phyloP scores from a whole-genome alignment of 2,329 filamentous ascomycete genomes.

The Purpureocillium lavendulum region DNA sequence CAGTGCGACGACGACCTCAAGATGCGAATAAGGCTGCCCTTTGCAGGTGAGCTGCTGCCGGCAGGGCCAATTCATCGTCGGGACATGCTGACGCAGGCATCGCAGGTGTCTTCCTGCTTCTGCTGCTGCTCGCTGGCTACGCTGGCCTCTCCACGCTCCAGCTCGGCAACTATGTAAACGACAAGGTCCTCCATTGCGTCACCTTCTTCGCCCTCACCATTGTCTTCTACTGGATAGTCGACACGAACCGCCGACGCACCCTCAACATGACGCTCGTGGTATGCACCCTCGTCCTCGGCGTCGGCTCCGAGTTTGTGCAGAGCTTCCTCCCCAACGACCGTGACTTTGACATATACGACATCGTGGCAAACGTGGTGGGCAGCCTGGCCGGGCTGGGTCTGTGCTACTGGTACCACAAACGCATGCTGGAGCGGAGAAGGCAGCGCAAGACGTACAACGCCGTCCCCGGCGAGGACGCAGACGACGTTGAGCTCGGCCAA shows the following conservation, averaged over 20 bases:
- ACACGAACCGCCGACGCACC: conserved; percentile 77
- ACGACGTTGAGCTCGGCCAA: conserved; percentile 72
- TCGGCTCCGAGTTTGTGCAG: conserved; percentile 72
- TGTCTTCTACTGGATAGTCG: conserved; percentile 93
- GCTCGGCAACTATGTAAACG: conserved; percentile 57
- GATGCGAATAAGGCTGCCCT: conserved; percentile 83
- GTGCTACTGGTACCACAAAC: conserved; percentile 87
- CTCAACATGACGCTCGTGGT: conserved; percentile 75
- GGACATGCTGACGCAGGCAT: neutral
- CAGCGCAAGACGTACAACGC: conserved; percentile 63
- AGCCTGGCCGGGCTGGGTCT: conserved; percentile 63
- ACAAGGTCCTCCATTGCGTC: conserved; percentile 80
- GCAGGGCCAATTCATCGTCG: conserved; percentile 2
- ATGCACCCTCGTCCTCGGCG: conserved; percentile 63
- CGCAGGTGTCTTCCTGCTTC: conserved; percentile 57
- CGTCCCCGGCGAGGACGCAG: conserved; percentile 55
- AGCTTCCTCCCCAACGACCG: conserved; percentile 66
- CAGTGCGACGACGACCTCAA: conserved; percentile 3
- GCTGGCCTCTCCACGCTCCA: conserved; percentile 64
- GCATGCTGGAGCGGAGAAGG: conserved; percentile 86
- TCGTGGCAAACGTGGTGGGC: conserved; percentile 79
- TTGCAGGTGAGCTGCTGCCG: conserved; percentile 61
- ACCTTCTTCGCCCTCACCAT: conserved; percentile 87
- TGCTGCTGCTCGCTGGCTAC: conserved; percentile 71
- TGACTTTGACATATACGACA: conserved; percentile 70